Percentiles rank a stretch among this genome's conserved stretches.
Conservation (phyloP, 257 asterid genomes). For the Marsdenia floribunda region DNA sequence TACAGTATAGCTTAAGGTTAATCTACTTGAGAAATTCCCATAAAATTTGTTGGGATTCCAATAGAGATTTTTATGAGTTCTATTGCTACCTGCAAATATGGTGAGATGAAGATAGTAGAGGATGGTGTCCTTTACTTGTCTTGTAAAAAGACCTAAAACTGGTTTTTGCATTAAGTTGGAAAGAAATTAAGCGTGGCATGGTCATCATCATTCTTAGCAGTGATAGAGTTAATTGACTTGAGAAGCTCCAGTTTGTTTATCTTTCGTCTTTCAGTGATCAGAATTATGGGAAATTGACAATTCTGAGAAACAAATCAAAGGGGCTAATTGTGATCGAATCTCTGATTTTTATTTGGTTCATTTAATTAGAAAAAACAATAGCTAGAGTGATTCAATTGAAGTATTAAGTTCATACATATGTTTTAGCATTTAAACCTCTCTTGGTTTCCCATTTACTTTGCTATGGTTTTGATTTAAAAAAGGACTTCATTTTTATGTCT, state of each 20-base stretch:
- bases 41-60: background rate
- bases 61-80: background rate
- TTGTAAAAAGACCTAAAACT: background rate
- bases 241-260: background rate
- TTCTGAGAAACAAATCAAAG: background rate
- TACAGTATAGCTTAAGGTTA: background rate
- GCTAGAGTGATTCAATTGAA: background rate
- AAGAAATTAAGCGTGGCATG: background rate
- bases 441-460: background rate
- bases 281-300: background rate
- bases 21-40: background rate
- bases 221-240: background rate
- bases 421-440: background rate
- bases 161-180: background rate
- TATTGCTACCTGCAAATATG: background rate
- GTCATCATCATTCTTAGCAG: background rate
- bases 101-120: background rate
- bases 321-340: background rate
- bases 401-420: background rate
- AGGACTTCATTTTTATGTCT: background rate
- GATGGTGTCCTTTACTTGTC: background rate
- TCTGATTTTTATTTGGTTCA: background rate
- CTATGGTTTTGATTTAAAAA: no score
- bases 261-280: background rate
- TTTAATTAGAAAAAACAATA: background rate